Evolutionary conservation across 495 filamentous ascomycete species (phyloP).

Genomic region (Tuber borchii): DNA sequence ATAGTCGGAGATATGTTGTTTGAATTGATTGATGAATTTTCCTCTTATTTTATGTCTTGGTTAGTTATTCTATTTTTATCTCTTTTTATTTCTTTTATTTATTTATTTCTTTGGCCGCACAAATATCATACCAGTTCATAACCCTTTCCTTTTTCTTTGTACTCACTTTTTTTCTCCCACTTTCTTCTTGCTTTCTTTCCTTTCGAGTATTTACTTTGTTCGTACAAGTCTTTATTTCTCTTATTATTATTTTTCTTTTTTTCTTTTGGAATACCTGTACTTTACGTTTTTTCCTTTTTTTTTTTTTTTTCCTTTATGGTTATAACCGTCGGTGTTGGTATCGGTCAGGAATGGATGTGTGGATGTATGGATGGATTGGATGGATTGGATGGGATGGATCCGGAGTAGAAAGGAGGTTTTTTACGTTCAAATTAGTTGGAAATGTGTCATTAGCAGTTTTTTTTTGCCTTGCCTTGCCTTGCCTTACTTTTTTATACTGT

Average conservation of each 20-base stretch:
- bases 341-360: neutral
- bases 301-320: neutral
- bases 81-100: neutral
- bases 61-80: neutral
- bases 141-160: neutral
- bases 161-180: no score
- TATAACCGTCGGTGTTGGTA: slow-evolving; percentile 14
- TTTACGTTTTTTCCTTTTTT: neutral
- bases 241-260: neutral
- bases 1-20: slow-evolving; percentile 30
- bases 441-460: neutral
- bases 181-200: neutral
- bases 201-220: slow-evolving; percentile 3
- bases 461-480: neutral
- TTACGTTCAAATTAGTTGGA: neutral
- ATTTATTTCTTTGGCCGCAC: no score
- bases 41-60: neutral
- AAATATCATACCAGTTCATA: neutral
- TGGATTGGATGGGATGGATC: neutral
- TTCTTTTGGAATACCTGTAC: slow-evolving; percentile 6
- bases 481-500: slow-evolving; percentile 6
- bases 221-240: no score
- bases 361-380: neutral
- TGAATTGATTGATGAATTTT: neutral
- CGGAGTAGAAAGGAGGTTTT: neutral